Evolutionary conservation across 306 rosid genomes (phyloP), one percentile per base, ranked within the genome.

Genomic region (Potentilla sterilis): DNA sequence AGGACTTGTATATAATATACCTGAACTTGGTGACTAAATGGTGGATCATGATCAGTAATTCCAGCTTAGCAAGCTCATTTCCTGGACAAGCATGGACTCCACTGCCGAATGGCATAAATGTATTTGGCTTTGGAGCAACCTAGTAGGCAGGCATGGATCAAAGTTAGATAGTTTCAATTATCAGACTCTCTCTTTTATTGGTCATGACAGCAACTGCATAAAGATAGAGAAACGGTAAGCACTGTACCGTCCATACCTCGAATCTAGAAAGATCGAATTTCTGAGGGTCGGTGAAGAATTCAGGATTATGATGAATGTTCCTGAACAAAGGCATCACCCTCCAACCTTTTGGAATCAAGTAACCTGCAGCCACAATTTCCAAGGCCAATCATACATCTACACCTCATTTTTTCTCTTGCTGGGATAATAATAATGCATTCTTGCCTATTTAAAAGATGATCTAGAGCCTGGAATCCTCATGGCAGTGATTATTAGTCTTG

Each of bases 71-170:
- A 48, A 95, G 97, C 74, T 92, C 97, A 78, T 95, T 95, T 69
- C 99, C 99, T 2, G 99, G 97, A 80, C 99, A 95, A 24, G 96
- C 87, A 83, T 95, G 97, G 43, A 83, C 90, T 81, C 99, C 99
- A 72, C 85, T 88, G 22, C 99, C 97, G 85, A 95, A 95, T 82
- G 99, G 96, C 97, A 87, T 85, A 80, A 90, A 90, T 64, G 97
- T 92, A 69, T 92, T 90, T 75, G 97, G 96, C 71, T 90, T 95
- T 76, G 97, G 93, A 63, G 97, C 86, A 22, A 81, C 93, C 97
- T 94, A 52, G 28, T 1, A 28, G 28, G 28, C 28, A 28, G 49
- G 41, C 40, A 21, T 55, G 40, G 10, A 54, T n/a, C 14, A 52
- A 51, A 57, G 28, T 71, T 52, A 10, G 46, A 48, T 28, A 46